Conservation (phyloP, 331 rosid genomes). For the Erythrophleum ivorense region DNA sequence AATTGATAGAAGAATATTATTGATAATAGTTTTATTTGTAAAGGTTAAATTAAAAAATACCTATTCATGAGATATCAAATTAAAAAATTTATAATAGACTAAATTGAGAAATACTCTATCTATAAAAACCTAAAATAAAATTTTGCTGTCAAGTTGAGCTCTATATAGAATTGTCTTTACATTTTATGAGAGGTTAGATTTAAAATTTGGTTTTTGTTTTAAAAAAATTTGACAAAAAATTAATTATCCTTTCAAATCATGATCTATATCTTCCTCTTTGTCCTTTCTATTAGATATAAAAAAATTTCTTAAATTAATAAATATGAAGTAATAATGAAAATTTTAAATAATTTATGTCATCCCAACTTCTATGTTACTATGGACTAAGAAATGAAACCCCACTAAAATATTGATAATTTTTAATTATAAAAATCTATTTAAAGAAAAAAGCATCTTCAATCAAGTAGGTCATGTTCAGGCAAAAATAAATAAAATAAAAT, state of each 20-base stretch:
- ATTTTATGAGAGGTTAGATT: neutral
- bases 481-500: neutral
- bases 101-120: neutral
- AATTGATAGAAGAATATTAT: too few species aligned
- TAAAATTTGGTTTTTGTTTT: neutral
- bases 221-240: neutral
- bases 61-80: too few species aligned
- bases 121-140: neutral
- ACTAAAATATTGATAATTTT: neutral
- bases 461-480: slow-evolving; percentile 20
- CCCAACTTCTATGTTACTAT: neutral
- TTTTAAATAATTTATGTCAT: too few species aligned
- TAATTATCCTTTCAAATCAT: neutral
- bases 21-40: neutral
- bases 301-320: neutral
- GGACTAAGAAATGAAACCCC: neutral
- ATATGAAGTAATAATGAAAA: neutral
- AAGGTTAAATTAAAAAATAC: too few species aligned
- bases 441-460: neutral
- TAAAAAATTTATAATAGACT: too few species aligned
- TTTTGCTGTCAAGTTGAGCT: neutral
- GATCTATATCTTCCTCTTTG: neutral
- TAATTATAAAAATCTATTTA: neutral
- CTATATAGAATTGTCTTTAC: neutral
- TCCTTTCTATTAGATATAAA: too few species aligned